Evolutionary conservation across 164 flowering plant species (phyloP), one percentile per base, ranked within the genome.

Genomic region (Paratinospora sagittata): DNA sequence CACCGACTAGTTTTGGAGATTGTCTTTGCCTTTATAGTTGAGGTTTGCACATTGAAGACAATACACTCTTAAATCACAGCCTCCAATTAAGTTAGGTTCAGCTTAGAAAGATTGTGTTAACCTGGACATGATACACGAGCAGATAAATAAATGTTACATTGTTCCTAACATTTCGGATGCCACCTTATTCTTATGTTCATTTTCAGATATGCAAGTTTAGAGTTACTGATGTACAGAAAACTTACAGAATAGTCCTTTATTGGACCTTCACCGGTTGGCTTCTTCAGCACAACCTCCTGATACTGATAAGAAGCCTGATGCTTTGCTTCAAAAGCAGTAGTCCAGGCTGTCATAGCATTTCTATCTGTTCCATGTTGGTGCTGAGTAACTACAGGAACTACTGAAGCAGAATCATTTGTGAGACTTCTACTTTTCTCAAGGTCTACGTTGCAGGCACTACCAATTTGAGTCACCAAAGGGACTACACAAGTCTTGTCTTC

Each of bases 251-350:
- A 8, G 41, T 74, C 71, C 41, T 26, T 39, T 34, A n/a, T 34
- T 62, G 45, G 71, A 23, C 52, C 72, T 55, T 70, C 79, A 47
- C 26, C 65, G 71, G 39, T 12, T 47, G 75, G 66, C 72, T 67
- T 80, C 64, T 70, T 65, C 73, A 80, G 74, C 55, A 73, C 63
- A 65, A 80, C 75, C 47, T 67, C 77, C 66, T 72, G 77, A 67
- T 52, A 75, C 30, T 49, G 70, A 63, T 36, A 30, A 27, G 73
- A 49, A 19, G 66, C 55, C 41, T 55, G 75, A 74, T 49, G 65
- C 8, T 73, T 62, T 30, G 72, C 21, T 26, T 58, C 76, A 65
- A 45, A 5, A 30, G 55, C 27, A 17, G 63, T 23, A 49, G 34
- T 34, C 49, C 21, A 27, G 34, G 2, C 67, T 21, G 34, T 19